Base-by-base conservation (phyloP, 2,329 filamentous ascomycete species). In the Arthrobotrys musiformis region DNA sequence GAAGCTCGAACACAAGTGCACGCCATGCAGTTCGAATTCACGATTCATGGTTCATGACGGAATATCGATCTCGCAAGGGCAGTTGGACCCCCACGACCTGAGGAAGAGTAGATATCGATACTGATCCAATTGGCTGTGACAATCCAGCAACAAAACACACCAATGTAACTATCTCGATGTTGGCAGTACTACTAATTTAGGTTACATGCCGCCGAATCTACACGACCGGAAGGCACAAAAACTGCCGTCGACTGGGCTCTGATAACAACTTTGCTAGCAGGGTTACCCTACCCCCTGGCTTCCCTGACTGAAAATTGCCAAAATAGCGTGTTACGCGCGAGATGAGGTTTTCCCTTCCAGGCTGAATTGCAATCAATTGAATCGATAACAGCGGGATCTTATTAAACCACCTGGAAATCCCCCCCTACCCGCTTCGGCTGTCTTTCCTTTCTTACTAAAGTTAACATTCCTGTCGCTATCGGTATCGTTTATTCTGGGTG, bases 331-430 rank as follows among this genome's bases (percentile, higher is more conserved):
- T 13, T 30, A 40, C 30, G 48, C 24, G 24, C 40, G n/a, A n/a
- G n/a, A n/a, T 9, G 19, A 11, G 15, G 7, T n/a, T 26, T 30
- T 17, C 19, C 52, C 24, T 35, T 33, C n/a, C 15, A 28, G n/a
- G 50, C 50, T 52, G 40, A n/a, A 15, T 37, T 66, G 44, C n/a
- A n/a, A n/a, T n/a, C n/a, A n/a, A n/a, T n/a, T n/a, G n/a, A n/a
- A n/a, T n/a, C n/a, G n/a, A n/a, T n/a, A n/a, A 66, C 54, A 42
- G 46, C 19, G 33, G 46, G 30, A 28, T 42, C 42, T 61, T 70
- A 70, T 70, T 61, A 70, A 70, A 42, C 33, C 46, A 50, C 44
- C 5, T 13, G 6, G 64, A 11, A 26, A n/a, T 52, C 64, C 64
- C 50, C 24, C 44, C 48, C 37, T 50, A n/a, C 33, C 24, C n/a